phyloP scores from a whole-genome alignment of 805 yeast genomes.

The Cyberlindnera mrakii region DNA sequence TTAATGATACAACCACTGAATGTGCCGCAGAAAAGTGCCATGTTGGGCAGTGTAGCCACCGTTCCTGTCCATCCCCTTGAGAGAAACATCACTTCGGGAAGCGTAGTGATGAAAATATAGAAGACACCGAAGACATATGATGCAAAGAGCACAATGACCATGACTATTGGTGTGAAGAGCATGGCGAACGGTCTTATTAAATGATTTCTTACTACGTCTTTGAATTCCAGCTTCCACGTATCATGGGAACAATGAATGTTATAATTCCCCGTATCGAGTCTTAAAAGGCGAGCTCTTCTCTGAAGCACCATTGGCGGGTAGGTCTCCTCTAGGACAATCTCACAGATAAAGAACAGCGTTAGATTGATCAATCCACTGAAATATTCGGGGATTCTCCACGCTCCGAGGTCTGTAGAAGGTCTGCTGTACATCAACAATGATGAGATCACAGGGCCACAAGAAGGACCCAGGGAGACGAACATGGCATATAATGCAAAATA shows the following conservation, averaged over 20 bases:
- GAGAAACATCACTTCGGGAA: conserved; percentile 31
- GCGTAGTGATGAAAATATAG: conserved; percentile 38
- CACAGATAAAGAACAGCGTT: conserved; percentile 29
- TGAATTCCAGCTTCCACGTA: conserved; percentile 11
- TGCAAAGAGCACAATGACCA: conserved; percentile 38
- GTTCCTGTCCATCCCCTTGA: conserved; percentile 28
- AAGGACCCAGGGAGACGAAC: conserved; percentile 39
- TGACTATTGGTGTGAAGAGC: conserved; percentile 27
- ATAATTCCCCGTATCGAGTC: conserved; percentile 7
- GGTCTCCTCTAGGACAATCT: conserved; percentile 26
- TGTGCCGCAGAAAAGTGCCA: conserved; percentile 34
- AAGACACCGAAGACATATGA: conserved; percentile 44
- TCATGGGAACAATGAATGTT: conserved; percentile 14
- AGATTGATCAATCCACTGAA: conserved; percentile 38
- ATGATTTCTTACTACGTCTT: conserved; percentile 12
- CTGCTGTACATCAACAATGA: conserved; percentile 37
- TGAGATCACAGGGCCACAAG: conserved; percentile 43
- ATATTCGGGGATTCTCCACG: conserved; percentile 58
- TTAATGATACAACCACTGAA: conserved; percentile 26
- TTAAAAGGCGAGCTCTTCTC: conserved; percentile 8
- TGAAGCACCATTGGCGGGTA: conserved; percentile 11
- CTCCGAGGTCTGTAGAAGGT: conserved; percentile 29
- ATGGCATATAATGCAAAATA: conserved; percentile 45
- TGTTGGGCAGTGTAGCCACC: conserved; percentile 28
- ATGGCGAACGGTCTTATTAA: conserved; percentile 16